Evolutionary conservation across 805 yeast genomes (phyloP).

Genomic region (Yamadazyma tumulicola): DNA sequence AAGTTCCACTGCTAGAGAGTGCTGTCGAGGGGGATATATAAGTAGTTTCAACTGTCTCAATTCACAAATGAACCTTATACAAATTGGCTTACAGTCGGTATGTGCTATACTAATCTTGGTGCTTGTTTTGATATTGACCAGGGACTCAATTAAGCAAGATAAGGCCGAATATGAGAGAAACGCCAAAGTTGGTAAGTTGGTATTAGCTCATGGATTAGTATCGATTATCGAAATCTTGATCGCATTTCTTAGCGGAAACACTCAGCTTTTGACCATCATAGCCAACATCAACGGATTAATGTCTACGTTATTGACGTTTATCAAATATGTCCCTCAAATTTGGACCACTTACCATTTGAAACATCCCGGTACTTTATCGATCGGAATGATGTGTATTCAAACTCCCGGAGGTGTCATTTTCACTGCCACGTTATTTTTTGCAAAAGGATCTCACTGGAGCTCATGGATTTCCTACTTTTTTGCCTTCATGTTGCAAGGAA

Average conservation of each 20-base stretch:
- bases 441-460: constrained; percentile 82
- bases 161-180: constrained; percentile 42
- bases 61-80: constrained; percentile 63
- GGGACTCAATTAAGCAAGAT: constrained; percentile 44
- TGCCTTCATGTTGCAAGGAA: constrained; percentile 67
- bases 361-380: constrained; percentile 76
- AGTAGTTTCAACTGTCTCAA: constrained; percentile 57
- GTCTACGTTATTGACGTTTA: constrained; percentile 58
- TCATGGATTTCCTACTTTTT: constrained; percentile 78
- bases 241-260: constrained; percentile 22
- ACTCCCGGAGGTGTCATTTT: constrained; percentile 87
- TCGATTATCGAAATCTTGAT: constrained; percentile 33
- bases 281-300: constrained; percentile 64
- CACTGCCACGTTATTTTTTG: constrained; percentile 65
- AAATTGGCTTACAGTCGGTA: constrained; percentile 59
- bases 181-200: constrained; percentile 37
- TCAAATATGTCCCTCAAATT: constrained; percentile 80
- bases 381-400: constrained; percentile 79
- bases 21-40: constrained; percentile 50
- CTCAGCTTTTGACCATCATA: constrained; percentile 25
- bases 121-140: constrained; percentile 49
- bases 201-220: constrained; percentile 32
- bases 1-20: constrained; percentile 56
- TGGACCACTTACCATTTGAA: constrained; percentile 63
- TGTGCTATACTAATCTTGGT: constrained; percentile 58